phyloP scores from a whole-genome alignment of 768 basidiomycete species.

The Xerocomus brunneocitrinus region DNA sequence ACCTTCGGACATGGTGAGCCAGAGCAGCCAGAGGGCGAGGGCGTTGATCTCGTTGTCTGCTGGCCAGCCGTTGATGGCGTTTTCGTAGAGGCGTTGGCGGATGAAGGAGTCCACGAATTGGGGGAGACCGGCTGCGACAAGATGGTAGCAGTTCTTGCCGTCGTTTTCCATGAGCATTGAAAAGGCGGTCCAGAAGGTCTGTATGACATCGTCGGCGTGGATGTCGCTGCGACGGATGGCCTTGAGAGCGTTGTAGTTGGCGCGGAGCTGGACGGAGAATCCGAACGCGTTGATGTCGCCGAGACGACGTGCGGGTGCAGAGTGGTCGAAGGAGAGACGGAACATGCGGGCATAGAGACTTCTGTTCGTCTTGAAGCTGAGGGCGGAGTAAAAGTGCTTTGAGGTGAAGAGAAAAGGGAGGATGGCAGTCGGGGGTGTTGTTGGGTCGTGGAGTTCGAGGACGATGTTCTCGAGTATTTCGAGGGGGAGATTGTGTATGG shows the following conservation, averaged over 20 bases:
- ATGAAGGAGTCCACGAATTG: conserved; percentile 44
- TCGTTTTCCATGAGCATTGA: conserved; percentile 65
- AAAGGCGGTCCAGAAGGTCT: conserved; percentile 44
- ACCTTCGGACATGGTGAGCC: conserved; percentile 56
- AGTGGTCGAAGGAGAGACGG: conserved; percentile 50
- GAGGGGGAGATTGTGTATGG: conserved; percentile 35
- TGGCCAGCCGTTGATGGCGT: conserved; percentile 50
- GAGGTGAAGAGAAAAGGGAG: conserved; percentile 47
- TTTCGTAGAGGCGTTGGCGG: conserved; percentile 43
- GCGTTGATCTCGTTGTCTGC: conserved; percentile 44
- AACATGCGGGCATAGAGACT: conserved; percentile 54
- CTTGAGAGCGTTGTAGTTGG: conserved; percentile 31
- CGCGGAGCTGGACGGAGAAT: conserved; percentile 38
- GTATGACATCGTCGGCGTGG: conserved; percentile 27
- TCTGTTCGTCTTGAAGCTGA: conserved; percentile 23
- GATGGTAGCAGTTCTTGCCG: conserved; percentile 56
- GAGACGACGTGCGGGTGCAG: conserved; percentile 51
- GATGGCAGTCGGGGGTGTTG: conserved; percentile 34
- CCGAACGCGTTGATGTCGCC: conserved; percentile 33
- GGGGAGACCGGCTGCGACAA: conserved; percentile 48
- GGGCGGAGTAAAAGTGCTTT: conserved; percentile 33
- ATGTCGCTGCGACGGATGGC: conserved; percentile 32
- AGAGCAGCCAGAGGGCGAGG: conserved; percentile 58
- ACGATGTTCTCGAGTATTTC: conserved; percentile 50
- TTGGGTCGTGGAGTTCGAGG: conserved; percentile 34